Evolutionary conservation across 1,284 basidiomycete genomes (phyloP).

Genomic region (Caloboletus firmus): DNA sequence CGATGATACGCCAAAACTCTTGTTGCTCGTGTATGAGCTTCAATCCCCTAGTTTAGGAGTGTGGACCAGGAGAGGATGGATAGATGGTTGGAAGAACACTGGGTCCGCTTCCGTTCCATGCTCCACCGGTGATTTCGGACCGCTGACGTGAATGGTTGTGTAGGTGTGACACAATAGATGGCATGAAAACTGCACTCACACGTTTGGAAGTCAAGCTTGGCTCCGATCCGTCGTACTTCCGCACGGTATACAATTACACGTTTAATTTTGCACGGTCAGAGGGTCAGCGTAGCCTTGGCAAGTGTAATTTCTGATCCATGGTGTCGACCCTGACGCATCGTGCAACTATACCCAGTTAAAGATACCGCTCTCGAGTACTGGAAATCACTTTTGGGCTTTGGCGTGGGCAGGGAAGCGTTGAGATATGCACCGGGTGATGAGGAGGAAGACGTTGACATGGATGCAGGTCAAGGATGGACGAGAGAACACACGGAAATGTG

Average conservation of each 20-base stretch:
- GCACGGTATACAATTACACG: slow-evolving; percentile 84
- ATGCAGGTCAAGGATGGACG: slow-evolving; percentile 60
- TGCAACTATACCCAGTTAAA: slow-evolving; percentile 44
- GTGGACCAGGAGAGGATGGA: slow-evolving; percentile 77
- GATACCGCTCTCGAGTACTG: slow-evolving; percentile 85
- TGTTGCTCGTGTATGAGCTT: slow-evolving; percentile 76
- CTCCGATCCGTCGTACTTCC: slow-evolving; percentile 75
- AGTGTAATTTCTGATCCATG: slow-evolving; percentile 19
- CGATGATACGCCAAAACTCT: slow-evolving; percentile 69
- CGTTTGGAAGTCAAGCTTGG: slow-evolving; percentile 64
- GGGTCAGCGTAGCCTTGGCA: slow-evolving; percentile 73
- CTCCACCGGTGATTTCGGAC: slow-evolving; percentile 1
- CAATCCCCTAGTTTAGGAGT: slow-evolving; percentile 72
- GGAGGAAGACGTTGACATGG: slow-evolving; percentile 38
- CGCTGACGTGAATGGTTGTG: slow-evolving; percentile 4
- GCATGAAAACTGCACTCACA: slow-evolving; percentile 63
- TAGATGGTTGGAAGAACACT: slow-evolving; percentile 76
- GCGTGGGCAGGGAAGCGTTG: slow-evolving; percentile 71
- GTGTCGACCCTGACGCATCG: slow-evolving; percentile 9
- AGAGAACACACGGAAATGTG: slow-evolving; percentile 73
- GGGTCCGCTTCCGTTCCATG: slow-evolving; percentile 44
- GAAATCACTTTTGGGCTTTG: slow-evolving; percentile 80
- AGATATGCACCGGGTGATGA: slow-evolving; percentile 48
- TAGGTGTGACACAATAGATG: slow-evolving; percentile 71
- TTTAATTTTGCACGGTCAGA: slow-evolving; percentile 83